Evolutionary conservation across 257 asterid species (phyloP).

Genomic region (Solanum pinnatisectum): DNA sequence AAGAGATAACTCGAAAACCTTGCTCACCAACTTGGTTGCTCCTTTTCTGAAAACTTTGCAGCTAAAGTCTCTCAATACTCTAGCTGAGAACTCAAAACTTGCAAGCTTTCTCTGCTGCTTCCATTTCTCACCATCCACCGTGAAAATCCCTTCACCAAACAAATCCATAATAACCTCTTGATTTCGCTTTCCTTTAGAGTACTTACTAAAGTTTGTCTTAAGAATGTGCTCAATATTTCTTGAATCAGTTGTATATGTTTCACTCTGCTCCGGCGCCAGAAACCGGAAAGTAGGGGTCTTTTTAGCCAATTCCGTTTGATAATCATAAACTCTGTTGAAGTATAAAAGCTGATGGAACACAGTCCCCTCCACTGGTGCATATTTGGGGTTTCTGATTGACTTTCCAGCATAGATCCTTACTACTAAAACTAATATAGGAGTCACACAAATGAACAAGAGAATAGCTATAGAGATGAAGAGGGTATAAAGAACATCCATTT

Average conservation of each 20-base stretch:
- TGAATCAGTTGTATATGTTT: slow-evolving; percentile 45
- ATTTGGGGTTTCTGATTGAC: slow-evolving; percentile 28
- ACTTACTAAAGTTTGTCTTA: slow-evolving; percentile 41
- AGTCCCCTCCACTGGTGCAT: slow-evolving; percentile 60
- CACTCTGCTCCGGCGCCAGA: slow-evolving; percentile 42
- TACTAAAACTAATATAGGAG: slow-evolving; percentile 15
- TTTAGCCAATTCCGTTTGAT: slow-evolving; percentile 29
- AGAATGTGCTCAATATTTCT: slow-evolving; percentile 48
- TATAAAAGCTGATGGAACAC: slow-evolving; percentile 50
- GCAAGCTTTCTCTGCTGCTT: slow-evolving; percentile 61
- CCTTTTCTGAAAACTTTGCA: slow-evolving; percentile 50
- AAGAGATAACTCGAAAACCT: slow-evolving; percentile 14
- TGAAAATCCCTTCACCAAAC: slow-evolving; percentile 62
- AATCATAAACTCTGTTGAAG: slow-evolving; percentile 43
- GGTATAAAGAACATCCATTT: neutral
- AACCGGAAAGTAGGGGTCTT: slow-evolving; percentile 33
- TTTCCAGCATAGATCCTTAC: slow-evolving; percentile 32
- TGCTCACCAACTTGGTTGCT: slow-evolving; percentile 32
- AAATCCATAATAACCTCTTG: slow-evolving; percentile 35
- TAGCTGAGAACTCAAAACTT: slow-evolving; percentile 65
- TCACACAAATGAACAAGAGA: slow-evolving; percentile 1
- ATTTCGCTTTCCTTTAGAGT: slow-evolving; percentile 38
- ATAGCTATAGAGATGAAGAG: slow-evolving; percentile 8
- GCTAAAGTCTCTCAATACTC: slow-evolving; percentile 62
- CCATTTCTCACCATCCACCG: slow-evolving; percentile 76